Conservation (phyloP, 2,329 filamentous ascomycete species). For the Penicillium expansum region DNA sequence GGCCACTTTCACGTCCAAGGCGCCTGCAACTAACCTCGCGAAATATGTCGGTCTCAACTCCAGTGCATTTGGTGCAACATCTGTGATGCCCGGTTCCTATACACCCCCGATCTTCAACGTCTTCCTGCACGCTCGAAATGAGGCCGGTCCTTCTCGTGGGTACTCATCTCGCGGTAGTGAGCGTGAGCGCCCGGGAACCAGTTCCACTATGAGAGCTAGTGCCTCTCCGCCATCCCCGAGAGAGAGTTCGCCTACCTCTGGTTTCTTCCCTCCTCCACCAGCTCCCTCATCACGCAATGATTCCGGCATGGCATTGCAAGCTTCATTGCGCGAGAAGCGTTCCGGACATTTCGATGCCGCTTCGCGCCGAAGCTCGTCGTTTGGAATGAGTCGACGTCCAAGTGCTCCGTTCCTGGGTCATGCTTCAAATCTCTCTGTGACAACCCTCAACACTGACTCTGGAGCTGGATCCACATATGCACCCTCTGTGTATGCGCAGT, state of each 20-base stretch:
- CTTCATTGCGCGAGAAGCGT: conserved; percentile 86
- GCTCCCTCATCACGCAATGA: conserved; percentile 86
- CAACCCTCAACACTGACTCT: conserved; percentile 42
- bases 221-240: conserved; percentile 57
- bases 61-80: conserved; percentile 70
- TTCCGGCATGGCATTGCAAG: conserved; percentile 82
- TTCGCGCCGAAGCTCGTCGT: conserved; percentile 89
- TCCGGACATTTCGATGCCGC: conserved; percentile 84
- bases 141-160: conserved; percentile 49
- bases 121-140: conserved; percentile 73
- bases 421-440: conserved; percentile 48
- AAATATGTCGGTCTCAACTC: conserved; percentile 90
- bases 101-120: conserved; percentile 82
- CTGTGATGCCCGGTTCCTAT: conserved; percentile 51
- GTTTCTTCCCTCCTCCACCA: conserved; percentile 72
- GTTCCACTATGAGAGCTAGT: conserved; percentile 52
- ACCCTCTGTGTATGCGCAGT: conserved; percentile 51
- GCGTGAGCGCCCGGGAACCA: conserved; percentile 73
- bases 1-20: conserved; percentile 70
- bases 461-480: conserved; percentile 45
- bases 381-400: conserved; percentile 68
- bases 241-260: conserved; percentile 70
- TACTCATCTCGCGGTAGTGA: conserved; percentile 52
- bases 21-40: conserved; percentile 69
- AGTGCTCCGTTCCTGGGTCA: conserved; percentile 71